Evolutionary conservation across 257 asterid genomes (phyloP), one percentile per base, ranked within the genome.

Genomic region (Apocynum venetum): DNA sequence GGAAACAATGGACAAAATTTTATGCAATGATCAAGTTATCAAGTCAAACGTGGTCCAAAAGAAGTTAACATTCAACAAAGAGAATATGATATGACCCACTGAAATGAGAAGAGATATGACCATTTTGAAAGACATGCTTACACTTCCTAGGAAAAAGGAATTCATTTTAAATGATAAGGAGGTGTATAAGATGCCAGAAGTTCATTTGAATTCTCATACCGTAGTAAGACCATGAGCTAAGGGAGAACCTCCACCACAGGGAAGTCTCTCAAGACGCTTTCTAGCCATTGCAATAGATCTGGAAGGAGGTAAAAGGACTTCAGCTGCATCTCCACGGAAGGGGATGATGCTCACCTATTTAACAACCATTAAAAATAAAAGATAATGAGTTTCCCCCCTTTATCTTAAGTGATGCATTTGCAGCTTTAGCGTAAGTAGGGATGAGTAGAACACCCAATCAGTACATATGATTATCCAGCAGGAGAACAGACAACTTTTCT

Each of bases 201-300:
- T 41, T 60, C 8, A 48, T 71, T 38, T 31, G 31, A 69, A n/a
- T 52, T 67, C 65, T 56, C 84, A 47, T 91, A 93, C 98, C 88
- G 93, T 93, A 38, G 98, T 93, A 74, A 95, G 99, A 52, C 98
- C 99, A 83, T 95, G 99, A 66, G 99, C 99, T 81, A 95, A 92
- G 59, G 99, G 99, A 80, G 99, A 95, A 77, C 99, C 98, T 17
- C 99, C 98, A 43, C 99, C 99, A 85, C 99, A 96, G 56, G 99
- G 99, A 81, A 96, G 97, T 84, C 97, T 91, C 89, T 96, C 99
- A 12, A 96, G 97, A 82, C 97, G 98, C 65, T 91, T 96, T 84
- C 96, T 91, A 74, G 99, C 99, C 98, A 96, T 96, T 73, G 99
- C 78, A 80, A 96, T 96, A 69, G 98, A 96, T 86, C 99, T 88